Evolutionary conservation across 768 basidiomycete genomes (phyloP), one percentile per base, ranked within the genome.

Genomic region (Trametes cingulata): DNA sequence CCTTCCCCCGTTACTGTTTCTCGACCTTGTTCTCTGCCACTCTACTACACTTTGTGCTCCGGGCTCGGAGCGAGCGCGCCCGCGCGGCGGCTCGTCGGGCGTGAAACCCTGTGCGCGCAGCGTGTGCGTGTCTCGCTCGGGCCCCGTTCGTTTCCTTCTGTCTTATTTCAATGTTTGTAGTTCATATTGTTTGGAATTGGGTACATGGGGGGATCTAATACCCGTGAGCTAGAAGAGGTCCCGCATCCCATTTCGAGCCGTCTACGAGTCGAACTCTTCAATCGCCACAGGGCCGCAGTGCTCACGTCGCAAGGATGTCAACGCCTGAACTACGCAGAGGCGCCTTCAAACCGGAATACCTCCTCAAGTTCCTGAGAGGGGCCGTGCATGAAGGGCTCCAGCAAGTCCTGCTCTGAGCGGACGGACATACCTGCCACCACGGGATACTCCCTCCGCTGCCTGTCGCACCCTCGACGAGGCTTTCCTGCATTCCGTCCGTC

Each of bases 401-500:
- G n/a, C n/a, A n/a, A n/a, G n/a, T n/a, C n/a, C 22, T 3, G 29
- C 15, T 4, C 14, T 12, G 6, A 14, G 40, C 15, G 20, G 20
- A 1, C 7, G 57, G 5, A 39, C 68, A 19, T 47, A 86, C 85
- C 73, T 75, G 78, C 86, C 85, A 85, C 91, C 90, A 92, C 58
- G 89, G 86, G 13, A 85, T 73, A 4, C 82, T 83, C 22, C 78
- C 79, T 12, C 83, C 88, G 61, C 88, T 90, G 15, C 90, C 89
- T 6, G 76, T 77, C 4, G 90, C 89, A 39, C 82, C 88, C 3
- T 82, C 78, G n/a, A 85, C 78, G 42, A 91, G 83, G 67, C 85
- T 88, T 71, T 87, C 83, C 72, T 93, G 91, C 89, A 92, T 89
- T 4, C 67, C 76, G 69, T 91, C 90, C 0, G 88, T 91, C 43